Base-by-base conservation (phyloP, 1,284 basidiomycete genomes). In the Vanrija humicola region DNA sequence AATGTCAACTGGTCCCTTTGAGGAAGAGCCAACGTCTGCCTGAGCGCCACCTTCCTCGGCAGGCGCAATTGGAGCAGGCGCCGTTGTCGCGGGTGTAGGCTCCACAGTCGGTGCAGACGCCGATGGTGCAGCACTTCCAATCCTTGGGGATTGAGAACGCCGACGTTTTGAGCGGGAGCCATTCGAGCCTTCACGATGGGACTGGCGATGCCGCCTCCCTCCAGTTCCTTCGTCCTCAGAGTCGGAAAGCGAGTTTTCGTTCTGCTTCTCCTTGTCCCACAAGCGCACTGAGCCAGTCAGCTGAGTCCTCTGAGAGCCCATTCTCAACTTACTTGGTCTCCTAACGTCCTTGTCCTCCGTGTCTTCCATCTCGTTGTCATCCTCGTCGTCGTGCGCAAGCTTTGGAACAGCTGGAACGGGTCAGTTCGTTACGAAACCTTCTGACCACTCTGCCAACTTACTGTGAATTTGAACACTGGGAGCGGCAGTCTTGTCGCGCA, bases 381-480 rank as follows among this genome's bases (percentile, higher is more conserved):
- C 90, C 48, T 92, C 88, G 34, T 84, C 85, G 66, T 95, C 92
- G 60, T 92, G 86, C 4, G 88, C 85, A 57, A 88, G 76, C 50
- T 83, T 80, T 5, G 92, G 72, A n/a, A 74, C 61, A 10, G 56
- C 64, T 66, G 14, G 9, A 46, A 42, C 21, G 15, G 34, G 54
- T 56, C 50, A 56, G 43, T 38, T 40, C 38, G 14, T 26, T 29
- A 21, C 40, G n/a, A 16, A 9, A 5, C n/a, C 3, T 21, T 21
- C 16, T 21, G 19, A 39, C 3, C 28, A 19, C 26, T 23, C 18
- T 8, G 26, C 3, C 6, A 16, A 73, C 80, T 50, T 67, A 90
- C 90, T 85, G 66, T 84, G 81, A 84, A 92, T 87, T 65, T 93
- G 92, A 6, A 95, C 88, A 70, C 91, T 88, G 1, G 93, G 94